These are phyloP conservation scores for Botrytis fragariae DNA, from an alignment of 2,329 filamentous ascomycete genomes.

Conservation along the genomic window DNA sequence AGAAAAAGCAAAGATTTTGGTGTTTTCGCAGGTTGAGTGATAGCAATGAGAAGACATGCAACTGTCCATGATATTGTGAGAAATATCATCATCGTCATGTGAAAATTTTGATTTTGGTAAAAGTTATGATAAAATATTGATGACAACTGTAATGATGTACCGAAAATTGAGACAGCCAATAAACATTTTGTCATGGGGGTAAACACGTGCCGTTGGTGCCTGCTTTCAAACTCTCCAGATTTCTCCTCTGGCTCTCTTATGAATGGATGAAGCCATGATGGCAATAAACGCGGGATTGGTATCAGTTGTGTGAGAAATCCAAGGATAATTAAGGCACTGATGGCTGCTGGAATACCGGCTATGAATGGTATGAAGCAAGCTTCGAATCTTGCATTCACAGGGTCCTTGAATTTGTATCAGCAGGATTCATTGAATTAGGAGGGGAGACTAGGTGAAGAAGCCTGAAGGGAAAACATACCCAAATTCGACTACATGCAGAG, in stretches of 20 bases:
- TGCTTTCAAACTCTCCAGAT: conserved; percentile 36
- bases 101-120: conserved; percentile 25
- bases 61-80: conserved; percentile 32
- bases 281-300: conserved; percentile 36
- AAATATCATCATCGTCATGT: conserved; percentile 42
- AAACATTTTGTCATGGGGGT: conserved; percentile 40
- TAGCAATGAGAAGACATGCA: conserved; percentile 27
- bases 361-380: conserved; percentile 33
- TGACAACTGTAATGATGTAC: conserved; percentile 39
- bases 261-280: conserved; percentile 53
- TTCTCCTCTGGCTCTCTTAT: conserved; percentile 44
- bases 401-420: conserved; percentile 29
- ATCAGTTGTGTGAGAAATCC: conserved; percentile 29
- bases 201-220: conserved; percentile 28
- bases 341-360: conserved; percentile 31
- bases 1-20: conserved; percentile 31
- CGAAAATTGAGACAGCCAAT: conserved; percentile 41
- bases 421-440: not conserved
- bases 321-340: conserved; percentile 38
- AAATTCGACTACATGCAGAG: conserved; percentile 21
- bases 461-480: conserved; percentile 17
- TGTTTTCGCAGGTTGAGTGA: conserved; percentile 30
- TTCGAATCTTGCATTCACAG: conserved; percentile 34
- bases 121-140: conserved; percentile 36
- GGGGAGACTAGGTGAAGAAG: not conserved